These are phyloP conservation scores for Tuber aestivum DNA, from an alignment of 495 filamentous ascomycete species.

Conservation along the genomic window DNA sequence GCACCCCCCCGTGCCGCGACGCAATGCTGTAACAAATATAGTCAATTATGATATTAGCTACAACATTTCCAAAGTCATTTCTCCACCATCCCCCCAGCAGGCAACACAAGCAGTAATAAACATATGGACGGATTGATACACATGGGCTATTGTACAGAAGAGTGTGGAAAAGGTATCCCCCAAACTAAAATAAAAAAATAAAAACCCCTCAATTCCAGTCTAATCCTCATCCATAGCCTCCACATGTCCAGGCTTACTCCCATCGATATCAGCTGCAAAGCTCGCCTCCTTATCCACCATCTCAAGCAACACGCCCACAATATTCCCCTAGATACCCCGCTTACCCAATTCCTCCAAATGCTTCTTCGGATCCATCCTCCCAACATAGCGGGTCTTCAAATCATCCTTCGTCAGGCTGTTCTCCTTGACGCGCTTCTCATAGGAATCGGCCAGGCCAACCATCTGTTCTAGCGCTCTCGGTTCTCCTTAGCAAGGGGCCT, in stretches of 20 bases:
- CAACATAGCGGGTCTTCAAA: too few relatives aligned
- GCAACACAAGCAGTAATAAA: background rate
- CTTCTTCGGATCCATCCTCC: too few relatives aligned
- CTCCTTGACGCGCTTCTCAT: conserved; percentile 70
- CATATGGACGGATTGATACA: background rate
- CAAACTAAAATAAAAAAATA: background rate
- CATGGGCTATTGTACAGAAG: background rate
- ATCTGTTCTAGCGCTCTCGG: conserved; percentile 79
- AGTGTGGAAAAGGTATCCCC: background rate
- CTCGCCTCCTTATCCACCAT: conserved; percentile 99
- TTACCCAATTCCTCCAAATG: too few relatives aligned
- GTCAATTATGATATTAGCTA: background rate
- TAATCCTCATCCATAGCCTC: conserved; percentile 40
- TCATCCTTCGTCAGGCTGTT: conserved; percentile 43
- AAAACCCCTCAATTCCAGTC: background rate
- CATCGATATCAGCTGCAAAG: conserved; percentile 37
- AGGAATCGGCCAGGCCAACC: conserved; percentile 84
- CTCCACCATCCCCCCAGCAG: background rate
- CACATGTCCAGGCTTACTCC: conserved; percentile 26
- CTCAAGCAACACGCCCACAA: conserved; percentile 57
- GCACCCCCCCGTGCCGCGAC: background rate
- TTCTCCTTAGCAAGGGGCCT: conserved; percentile 73
- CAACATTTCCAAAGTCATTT: background rate
- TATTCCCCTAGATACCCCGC: too few relatives aligned
- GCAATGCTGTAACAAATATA: background rate